Evolutionary conservation across 176 grass and related monocot genomes (phyloP).

Genomic region (Juncus effusus): DNA sequence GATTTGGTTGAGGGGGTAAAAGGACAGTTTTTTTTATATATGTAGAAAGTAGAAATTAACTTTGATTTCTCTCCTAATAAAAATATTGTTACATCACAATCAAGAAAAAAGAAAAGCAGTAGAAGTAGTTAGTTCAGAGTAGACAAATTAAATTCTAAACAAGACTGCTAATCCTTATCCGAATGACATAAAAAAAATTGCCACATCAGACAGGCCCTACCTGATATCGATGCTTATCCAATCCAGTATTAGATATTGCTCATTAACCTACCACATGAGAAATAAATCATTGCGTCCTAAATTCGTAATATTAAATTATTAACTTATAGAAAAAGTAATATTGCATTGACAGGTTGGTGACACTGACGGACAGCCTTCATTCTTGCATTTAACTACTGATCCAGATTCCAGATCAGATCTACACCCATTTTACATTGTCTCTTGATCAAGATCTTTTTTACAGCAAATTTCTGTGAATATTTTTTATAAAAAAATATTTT

Average conservation of each 20-base stretch:
- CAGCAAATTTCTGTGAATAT: too few species aligned
- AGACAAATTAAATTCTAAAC: too few species aligned
- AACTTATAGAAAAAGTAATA: background rate
- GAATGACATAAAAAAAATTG: background rate
- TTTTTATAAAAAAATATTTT: too few species aligned
- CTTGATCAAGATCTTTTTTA: background rate
- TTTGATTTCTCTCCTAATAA: too few species aligned
- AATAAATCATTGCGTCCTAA: slow-evolving; percentile 16
- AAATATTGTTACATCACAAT: too few species aligned
- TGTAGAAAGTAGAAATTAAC: too few species aligned
- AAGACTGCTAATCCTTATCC: too few species aligned
- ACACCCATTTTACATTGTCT: background rate
- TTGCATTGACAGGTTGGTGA: slow-evolving; percentile 18
- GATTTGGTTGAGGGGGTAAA: too few species aligned
- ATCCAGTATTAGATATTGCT: background rate
- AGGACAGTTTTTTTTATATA: too few species aligned
- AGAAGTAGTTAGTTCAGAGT: too few species aligned
- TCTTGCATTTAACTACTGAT: slow-evolving; percentile 15
- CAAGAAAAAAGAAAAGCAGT: too few species aligned
- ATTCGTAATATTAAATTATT: slow-evolving; percentile 12
- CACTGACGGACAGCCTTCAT: background rate
- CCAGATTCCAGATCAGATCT: slow-evolving; percentile 9
- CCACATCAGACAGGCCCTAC: slow-evolving; percentile 24
- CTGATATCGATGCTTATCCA: slow-evolving; percentile 21
- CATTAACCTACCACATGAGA: slow-evolving; percentile 16